These are phyloP conservation scores for Eimeria acervulina DNA, from an alignment of 169 alveolate genomes.

Conservation along the genomic window DNA sequence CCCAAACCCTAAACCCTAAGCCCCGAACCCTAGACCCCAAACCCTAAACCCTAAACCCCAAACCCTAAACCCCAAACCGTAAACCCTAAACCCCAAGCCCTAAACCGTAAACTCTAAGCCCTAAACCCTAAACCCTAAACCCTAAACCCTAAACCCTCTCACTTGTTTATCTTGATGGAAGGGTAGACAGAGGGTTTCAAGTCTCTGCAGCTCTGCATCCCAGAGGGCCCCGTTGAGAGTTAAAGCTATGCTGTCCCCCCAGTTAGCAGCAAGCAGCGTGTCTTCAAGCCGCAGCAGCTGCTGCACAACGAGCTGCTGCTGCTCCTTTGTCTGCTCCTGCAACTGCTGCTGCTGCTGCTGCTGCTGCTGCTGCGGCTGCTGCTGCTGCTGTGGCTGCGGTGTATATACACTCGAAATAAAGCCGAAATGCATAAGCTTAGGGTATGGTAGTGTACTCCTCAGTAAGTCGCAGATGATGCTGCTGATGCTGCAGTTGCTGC, in stretches of 20 bases:
- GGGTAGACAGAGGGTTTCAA: not conserved
- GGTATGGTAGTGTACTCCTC: not conserved
- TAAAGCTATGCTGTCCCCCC: slow-evolving; percentile 48
- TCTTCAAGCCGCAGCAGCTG: slow-evolving; percentile 35
- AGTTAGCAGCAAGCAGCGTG: not conserved
- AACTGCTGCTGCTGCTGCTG: not conserved
- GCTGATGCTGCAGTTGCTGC: slow-evolving; percentile 26
- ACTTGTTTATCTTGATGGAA: not conserved
- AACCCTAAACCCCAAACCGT: not conserved
- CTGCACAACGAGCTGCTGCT: slow-evolving; percentile 28
- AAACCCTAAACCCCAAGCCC: slow-evolving; percentile 2
- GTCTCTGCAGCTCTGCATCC: slow-evolving; percentile 39
- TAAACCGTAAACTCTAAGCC: no score
- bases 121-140: not conserved
- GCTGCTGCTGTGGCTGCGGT: not conserved
- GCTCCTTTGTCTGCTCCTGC: not conserved
- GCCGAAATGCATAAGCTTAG: slow-evolving; percentile 3
- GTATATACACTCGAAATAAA: not conserved
- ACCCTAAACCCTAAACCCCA: not conserved
- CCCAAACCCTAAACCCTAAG: not conserved
- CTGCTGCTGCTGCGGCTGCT: no score
- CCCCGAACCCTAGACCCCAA: not conserved
- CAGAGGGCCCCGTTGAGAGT: not conserved
- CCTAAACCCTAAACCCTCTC: not conserved
- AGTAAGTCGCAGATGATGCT: not conserved